Base-by-base conservation (phyloP, 371 early-diverging fungal genomes). In the Funneliformis caledonium region DNA sequence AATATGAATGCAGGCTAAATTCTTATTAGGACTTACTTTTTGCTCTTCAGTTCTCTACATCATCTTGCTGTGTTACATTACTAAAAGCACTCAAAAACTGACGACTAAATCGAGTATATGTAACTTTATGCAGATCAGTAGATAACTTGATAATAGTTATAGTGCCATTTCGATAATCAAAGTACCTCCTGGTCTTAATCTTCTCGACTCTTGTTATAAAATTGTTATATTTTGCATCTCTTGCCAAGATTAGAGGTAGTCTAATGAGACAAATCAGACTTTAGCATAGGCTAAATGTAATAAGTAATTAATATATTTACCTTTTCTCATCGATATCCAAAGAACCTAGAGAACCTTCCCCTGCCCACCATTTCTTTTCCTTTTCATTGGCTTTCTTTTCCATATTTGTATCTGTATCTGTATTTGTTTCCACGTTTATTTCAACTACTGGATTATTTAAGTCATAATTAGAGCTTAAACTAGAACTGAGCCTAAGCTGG, bases 401-500 rank as follows among this genome's bases (percentile, higher is more conserved):
- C 8, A 7, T 9, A 9, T 47, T 47, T 47, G 47, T 10, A 47
- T 4, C 2, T 45, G 45, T 45, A 8, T 45, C 45, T 2, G 4
- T 45, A 45, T 45, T 45, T 45, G 45, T 45, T 4, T 45, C 47
- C 5, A 5, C 5, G 47, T 47, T 47, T 5, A 47, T 4, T 47
- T 47, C 9, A 4, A 47, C 1, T 47, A 5, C 47, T 5, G 5
- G 50, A 12, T 50, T 50, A 50, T 50, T 50, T 65, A 65, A 65
- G 16, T 65, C 65, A 65, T 65, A 65, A 65, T n/a, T 65, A 65
- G 65, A 65, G 65, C 65, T 65, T 65, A 65, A 65, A 65, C 65
- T 65, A 11, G 65, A 65, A 65, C 37, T 65, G 65, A 65, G 65
- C 65, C 65, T 65, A 65, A 65, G 65, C 65, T 65, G 65, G 65